These are phyloP conservation scores for Hanseniaspora guilliermondii DNA, from an alignment of 805 yeast species.

Conservation along the genomic window DNA sequence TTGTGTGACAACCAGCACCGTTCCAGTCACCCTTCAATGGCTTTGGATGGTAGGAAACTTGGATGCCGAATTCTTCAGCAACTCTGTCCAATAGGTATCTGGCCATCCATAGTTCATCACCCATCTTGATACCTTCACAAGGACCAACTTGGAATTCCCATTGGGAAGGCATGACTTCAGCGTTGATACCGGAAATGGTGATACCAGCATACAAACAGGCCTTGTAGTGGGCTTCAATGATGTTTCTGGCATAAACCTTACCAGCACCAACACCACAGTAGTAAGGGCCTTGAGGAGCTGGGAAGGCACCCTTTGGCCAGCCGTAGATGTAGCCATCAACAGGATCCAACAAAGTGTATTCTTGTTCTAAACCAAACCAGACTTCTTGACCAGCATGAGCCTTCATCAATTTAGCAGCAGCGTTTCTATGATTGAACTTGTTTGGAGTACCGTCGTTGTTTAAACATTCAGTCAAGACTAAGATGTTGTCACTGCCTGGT, in stretches of 20 bases:
- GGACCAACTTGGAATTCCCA: slow-evolving; percentile 99
- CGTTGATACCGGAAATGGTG: slow-evolving; percentile 88
- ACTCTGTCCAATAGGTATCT: slow-evolving; percentile 86
- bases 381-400: slow-evolving; percentile 74
- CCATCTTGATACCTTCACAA: slow-evolving; percentile 89
- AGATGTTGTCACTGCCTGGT: slow-evolving; percentile 80
- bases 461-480: slow-evolving; percentile 93
- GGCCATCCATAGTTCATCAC: slow-evolving; percentile 94
- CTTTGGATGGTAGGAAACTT: slow-evolving; percentile 98
- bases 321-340: slow-evolving; percentile 73
- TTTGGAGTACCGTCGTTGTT: slow-evolving; percentile 98
- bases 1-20: slow-evolving; percentile 99
- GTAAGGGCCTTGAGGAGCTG: slow-evolving; percentile 99
- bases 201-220: slow-evolving; percentile 93
- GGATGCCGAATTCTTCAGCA: slow-evolving; percentile 97
- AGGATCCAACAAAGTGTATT: slow-evolving; percentile 90
- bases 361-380: slow-evolving; percentile 99
- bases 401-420: slow-evolving; percentile 85
- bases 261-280: slow-evolving; percentile 99
- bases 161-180: slow-evolving; percentile 99
- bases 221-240: slow-evolving; percentile 97
- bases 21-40: slow-evolving; percentile 99
- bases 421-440: slow-evolving; percentile 96
- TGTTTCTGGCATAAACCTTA: slow-evolving; percentile 94
- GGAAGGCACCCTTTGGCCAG: slow-evolving; percentile 99